phyloP scores from a whole-genome alignment of 148 eudicot species.

The Rheum nobile region DNA sequence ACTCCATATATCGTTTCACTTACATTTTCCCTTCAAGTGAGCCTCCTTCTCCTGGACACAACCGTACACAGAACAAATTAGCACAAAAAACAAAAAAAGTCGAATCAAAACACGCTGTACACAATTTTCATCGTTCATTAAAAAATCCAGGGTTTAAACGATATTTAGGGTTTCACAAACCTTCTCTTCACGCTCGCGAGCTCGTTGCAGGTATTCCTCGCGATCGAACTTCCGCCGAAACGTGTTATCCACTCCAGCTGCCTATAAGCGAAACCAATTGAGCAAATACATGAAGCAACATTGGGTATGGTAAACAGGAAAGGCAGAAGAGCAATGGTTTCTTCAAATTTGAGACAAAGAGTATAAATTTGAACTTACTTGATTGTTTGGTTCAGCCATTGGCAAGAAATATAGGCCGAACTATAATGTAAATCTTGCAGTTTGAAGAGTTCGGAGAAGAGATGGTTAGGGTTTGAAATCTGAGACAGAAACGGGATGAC shows the following conservation, averaged over 20 bases:
- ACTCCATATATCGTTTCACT: slow-evolving; percentile 9
- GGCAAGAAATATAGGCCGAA: background rate
- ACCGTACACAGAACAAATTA: background rate
- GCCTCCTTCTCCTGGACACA: slow-evolving; percentile 46
- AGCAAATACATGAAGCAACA: background rate
- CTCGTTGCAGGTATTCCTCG: slow-evolving; percentile 83
- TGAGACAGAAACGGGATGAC: background rate
- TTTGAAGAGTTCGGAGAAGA: background rate
- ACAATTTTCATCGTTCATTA: background rate
- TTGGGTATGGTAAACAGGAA: background rate
- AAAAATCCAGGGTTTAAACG: background rate
- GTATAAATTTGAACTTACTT: slow-evolving; percentile 13
- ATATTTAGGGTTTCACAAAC: slow-evolving; percentile 15
- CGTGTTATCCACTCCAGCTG: slow-evolving; percentile 89
- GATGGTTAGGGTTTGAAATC: background rate
- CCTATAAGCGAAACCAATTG: slow-evolving; percentile 23
- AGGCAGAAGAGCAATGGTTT: background rate
- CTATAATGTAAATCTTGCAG: background rate
- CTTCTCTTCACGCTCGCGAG: slow-evolving; percentile 91
- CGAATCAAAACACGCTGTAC: background rate
- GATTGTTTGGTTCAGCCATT: slow-evolving; percentile 44
- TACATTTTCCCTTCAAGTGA: slow-evolving; percentile 54
- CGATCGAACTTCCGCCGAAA: slow-evolving; percentile 79
- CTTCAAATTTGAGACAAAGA: background rate
- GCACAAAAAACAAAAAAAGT: background rate